These are phyloP conservation scores for Oenanthe javanica DNA, from an alignment of 140 eudicot genomes.

Conservation along the genomic window DNA sequence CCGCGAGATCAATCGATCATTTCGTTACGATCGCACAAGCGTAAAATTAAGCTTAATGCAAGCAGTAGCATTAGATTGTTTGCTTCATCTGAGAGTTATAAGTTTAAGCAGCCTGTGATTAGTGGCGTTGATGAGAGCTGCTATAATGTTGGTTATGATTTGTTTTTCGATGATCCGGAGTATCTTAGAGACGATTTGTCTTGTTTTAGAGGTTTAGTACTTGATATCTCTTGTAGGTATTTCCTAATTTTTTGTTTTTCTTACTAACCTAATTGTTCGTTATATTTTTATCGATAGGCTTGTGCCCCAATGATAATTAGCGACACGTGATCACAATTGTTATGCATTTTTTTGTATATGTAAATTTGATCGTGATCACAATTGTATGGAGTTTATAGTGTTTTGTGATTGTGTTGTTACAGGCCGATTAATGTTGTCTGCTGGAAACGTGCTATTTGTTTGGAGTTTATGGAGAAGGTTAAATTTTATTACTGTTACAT, in stretches of 20 bases:
- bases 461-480: conserved; percentile 99
- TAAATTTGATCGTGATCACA: background rate
- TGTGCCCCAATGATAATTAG: too few relatives aligned
- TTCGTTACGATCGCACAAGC: conserved; percentile 15
- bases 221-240: conserved; percentile 81
- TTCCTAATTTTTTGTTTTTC: background rate
- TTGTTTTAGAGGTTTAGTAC: conserved; percentile 76
- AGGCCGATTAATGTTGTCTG: conserved; percentile 98
- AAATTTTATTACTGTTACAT: conserved; percentile 15
- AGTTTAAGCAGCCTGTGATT: conserved; percentile 20
- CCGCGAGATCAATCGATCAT: conserved; percentile 10
- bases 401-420: conserved; percentile 24
- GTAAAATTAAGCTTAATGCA: conserved; percentile 27
- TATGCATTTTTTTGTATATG: too few relatives aligned
- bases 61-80: conserved; percentile 2
- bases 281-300: too few relatives aligned
- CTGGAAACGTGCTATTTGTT: conserved; percentile 99
- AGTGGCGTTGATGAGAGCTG: conserved; percentile 8
- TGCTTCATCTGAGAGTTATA: conserved; percentile 28
- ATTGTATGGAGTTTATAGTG: background rate
- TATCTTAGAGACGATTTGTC: conserved; percentile 60
- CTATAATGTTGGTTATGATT: conserved; percentile 27
- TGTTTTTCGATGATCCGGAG: conserved; percentile 40
- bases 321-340: too few relatives aligned
- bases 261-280: background rate